Percentiles rank a stretch among this genome's conserved stretches.
These are phyloP conservation scores for Pythium pyrilobum DNA, from an alignment of 352 stramenopile genomes.

Conservation along the genomic window DNA sequence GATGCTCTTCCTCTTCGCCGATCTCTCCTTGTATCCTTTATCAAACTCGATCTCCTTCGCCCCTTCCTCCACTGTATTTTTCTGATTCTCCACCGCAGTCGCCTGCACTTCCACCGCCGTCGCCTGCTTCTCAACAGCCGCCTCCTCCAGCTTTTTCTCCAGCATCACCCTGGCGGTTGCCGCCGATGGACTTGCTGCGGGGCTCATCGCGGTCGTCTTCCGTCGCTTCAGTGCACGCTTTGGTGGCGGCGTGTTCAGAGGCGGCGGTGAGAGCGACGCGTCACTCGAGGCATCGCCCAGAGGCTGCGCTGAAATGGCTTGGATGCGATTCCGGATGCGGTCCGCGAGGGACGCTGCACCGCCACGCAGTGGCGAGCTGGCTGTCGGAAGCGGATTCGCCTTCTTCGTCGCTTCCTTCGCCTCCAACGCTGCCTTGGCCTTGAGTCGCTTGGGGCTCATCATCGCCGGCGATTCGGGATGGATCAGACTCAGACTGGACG, in stretches of 20 bases:
- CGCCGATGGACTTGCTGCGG: background rate
- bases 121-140: background rate
- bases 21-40: background rate
- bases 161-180: background rate
- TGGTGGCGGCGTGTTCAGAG: background rate
- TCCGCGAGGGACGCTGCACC: background rate
- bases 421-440: background rate
- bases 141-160: background rate
- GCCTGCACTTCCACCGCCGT: no score
- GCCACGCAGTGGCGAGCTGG: slow-evolving; percentile 1
- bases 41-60: background rate
- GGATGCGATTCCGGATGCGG: slow-evolving; percentile 9
- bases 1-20: background rate
- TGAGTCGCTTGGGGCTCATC: slow-evolving; percentile 10
- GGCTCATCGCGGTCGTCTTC: slow-evolving; percentile 4
- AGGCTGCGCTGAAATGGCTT: slow-evolving; percentile 3
- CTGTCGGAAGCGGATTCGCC: background rate
- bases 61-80: background rate
- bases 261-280: background rate
- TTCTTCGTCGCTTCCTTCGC: background rate
- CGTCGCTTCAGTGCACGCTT: slow-evolving; percentile 19
- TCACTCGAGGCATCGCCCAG: slow-evolving; percentile 3
- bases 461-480: slow-evolving; percentile 26
- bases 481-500: slow-evolving; percentile 49
- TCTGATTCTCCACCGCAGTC: background rate